Evolutionary conservation across 768 basidiomycete genomes (phyloP), one percentile per base, ranked within the genome.

Genomic region (Kwoniella shandongensis): DNA sequence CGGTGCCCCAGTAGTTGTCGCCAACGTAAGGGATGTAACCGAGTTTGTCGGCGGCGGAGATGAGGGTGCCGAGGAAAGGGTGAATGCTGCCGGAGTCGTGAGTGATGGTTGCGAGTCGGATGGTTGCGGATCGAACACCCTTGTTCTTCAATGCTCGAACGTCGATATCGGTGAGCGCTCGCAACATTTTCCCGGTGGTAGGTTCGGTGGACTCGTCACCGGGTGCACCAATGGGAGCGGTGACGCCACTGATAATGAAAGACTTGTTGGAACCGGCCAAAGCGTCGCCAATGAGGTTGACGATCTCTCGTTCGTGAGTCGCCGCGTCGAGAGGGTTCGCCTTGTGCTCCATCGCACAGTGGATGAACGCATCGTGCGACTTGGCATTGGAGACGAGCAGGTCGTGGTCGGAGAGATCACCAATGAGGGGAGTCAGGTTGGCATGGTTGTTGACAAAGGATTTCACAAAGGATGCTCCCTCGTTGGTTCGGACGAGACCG

Each of bases 401-500:
- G n/a, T 61, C 61, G 13, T 30, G 30, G 36, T 66, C 62, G 20
- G 25, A 25, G 27, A 63, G 23, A 13, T 30, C 32, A 29, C 67
- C 67, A 2, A 11, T 15, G 11, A 57, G 17, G 12, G 47, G 32
- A 30, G 49, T 44, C 0, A 46, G n/a, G n/a, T n/a, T 44, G 6
- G 17, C 20, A 22, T 51, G 48, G 15, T 57, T 58, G 11, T 51
- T 18, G 12, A 47, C 20, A 10, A 35, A 54, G 57, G 62, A 42
- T 39, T 59, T 55, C 0, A 26, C 50, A 39, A 49, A 55, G 1
- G 66, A 50, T 2, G 51, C 51, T n/a, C n/a, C n/a, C n/a, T n/a
- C n/a, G 13, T 45, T 29, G 50, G 51, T 51, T 17, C 63, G 63
- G 18, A 51, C 59, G 17, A 67, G 63, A 29, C 55, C 66, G 18